phyloP scores from a whole-genome alignment of 148 eudicot genomes.

The Drosera capensis region DNA sequence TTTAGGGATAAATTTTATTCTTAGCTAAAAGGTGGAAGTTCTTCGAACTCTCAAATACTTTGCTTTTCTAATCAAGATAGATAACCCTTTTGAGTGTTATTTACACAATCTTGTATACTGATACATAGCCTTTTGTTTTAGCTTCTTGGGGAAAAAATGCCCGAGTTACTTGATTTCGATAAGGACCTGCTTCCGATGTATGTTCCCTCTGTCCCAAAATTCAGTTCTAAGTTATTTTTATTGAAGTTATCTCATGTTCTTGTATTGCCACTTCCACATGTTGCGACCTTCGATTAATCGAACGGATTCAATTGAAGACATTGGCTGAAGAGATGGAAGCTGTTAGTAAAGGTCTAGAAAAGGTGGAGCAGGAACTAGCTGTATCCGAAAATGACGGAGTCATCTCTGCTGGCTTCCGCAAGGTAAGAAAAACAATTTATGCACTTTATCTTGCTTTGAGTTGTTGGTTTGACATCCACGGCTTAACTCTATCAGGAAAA shows the following conservation, averaged over 20 bases:
- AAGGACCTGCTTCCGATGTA: conserved; percentile 88
- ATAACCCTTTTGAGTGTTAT: not conserved
- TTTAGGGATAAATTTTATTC: too few relatives aligned
- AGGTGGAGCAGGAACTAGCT: conserved; percentile 1
- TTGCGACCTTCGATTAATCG: not conserved
- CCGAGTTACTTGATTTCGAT: conserved; percentile 80
- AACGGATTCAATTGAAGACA: conserved; percentile 78
- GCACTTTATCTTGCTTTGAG: too few relatives aligned
- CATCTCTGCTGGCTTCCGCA: conserved; percentile 37
- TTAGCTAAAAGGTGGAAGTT: too few relatives aligned
- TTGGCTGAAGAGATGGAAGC: conserved; percentile 77
- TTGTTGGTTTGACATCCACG: too few relatives aligned
- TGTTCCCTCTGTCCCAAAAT: conserved; percentile 5
- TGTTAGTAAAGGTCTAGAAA: conserved; percentile 1
- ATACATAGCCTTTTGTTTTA: conserved; percentile 18
- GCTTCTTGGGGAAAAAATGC: conserved; percentile 86
- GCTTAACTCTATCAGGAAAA: too few relatives aligned
- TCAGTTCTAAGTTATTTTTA: not conserved
- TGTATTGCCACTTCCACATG: not conserved
- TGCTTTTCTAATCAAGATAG: too few relatives aligned
- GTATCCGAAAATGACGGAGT: conserved; percentile 2
- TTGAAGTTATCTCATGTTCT: not conserved
- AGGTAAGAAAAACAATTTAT: conserved; percentile 28
- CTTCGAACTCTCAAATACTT: too few relatives aligned
- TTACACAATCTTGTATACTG: conserved; percentile 2